Percentiles rank a stretch among this genome's conserved stretches.
phyloP scores from a whole-genome alignment of 257 asterid genomes.

The Fraxinus pennsylvanica region DNA sequence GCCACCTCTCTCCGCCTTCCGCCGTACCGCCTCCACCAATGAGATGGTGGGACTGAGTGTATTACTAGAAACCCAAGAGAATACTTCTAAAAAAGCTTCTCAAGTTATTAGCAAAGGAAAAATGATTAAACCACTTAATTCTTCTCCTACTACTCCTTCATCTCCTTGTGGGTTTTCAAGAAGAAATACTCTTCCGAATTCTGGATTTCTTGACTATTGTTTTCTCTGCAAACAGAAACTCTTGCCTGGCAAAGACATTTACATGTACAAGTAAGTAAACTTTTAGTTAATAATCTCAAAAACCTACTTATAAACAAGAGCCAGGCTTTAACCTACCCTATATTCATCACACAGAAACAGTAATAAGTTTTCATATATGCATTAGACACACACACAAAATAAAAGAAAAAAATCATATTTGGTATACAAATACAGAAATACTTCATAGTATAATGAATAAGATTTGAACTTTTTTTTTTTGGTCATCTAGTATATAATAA shows the following conservation, averaged over 20 bases:
- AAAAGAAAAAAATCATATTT: too few species aligned
- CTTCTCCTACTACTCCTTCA: slow-evolving; percentile 31
- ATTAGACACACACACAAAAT: too few species aligned
- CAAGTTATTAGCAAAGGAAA: slow-evolving; percentile 73
- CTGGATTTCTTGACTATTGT: slow-evolving; percentile 68
- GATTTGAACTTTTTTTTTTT: too few species aligned
- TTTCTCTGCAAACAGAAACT: slow-evolving; percentile 73
- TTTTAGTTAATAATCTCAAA: background rate
- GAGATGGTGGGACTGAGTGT: slow-evolving; percentile 94
- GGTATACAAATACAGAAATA: too few species aligned
- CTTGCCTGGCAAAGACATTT: slow-evolving; percentile 78
- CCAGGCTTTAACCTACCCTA: too few species aligned
- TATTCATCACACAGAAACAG: too few species aligned
- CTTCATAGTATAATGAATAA: too few species aligned
- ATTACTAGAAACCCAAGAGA: slow-evolving; percentile 55
- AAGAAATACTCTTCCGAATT: slow-evolving; percentile 9
- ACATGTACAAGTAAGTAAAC: slow-evolving; percentile 85
- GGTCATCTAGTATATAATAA: too few species aligned
- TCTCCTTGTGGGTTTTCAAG: slow-evolving; percentile 30
- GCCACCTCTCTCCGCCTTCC: slow-evolving; percentile 17
- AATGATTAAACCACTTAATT: slow-evolving; percentile 44
- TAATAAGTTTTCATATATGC: too few species aligned
- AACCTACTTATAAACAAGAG: background rate
- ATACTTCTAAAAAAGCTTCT: slow-evolving; percentile 31
- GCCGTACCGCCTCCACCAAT: slow-evolving; percentile 29